Evolutionary conservation across 164 flowering plant genomes (phyloP).

Genomic region (Vitis rotundifolia): DNA sequence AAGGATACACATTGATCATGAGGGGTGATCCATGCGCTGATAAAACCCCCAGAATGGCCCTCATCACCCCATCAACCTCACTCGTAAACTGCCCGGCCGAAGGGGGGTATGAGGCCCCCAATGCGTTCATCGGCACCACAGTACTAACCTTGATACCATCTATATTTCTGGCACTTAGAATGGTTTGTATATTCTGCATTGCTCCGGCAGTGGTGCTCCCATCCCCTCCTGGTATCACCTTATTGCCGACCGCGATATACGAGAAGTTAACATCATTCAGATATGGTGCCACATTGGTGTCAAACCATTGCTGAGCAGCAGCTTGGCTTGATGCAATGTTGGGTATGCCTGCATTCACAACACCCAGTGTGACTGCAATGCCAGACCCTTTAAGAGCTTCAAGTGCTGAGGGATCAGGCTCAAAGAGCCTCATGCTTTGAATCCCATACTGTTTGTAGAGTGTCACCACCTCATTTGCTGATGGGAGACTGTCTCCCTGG

Average conservation of each 20-base stretch:
- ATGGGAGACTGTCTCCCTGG: conserved; percentile 25
- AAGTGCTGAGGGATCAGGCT: conserved; percentile 15
- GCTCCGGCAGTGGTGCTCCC: conserved; percentile 1
- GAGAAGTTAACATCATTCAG: not conserved
- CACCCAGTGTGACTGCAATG: conserved; percentile 20
- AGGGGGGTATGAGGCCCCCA: conserved; percentile 34
- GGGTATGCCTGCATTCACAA: conserved; percentile 25
- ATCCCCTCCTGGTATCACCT: conserved; percentile 17
- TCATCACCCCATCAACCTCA: conserved; percentile 1
- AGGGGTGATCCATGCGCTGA: conserved; percentile 21
- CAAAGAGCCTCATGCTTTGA: conserved; percentile 15
- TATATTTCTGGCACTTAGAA: not conserved
- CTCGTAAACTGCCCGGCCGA: conserved; percentile 9
- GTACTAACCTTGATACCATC: conserved; percentile 37
- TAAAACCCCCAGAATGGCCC: conserved; percentile 16
- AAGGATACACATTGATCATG: conserved; percentile 42
- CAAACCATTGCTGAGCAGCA: conserved; percentile 16
- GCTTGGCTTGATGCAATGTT: conserved; percentile 15
- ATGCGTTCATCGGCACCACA: conserved; percentile 11
- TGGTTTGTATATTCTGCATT: conserved; percentile 6
- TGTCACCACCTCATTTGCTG: conserved; percentile 9
- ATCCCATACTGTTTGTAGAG: conserved; percentile 18
- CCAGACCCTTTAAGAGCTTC: conserved; percentile 11
- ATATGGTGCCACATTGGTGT: conserved; percentile 24
- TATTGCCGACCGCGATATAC: conserved; percentile 23